Conservation (phyloP, 1,284 basidiomycete genomes). For the Moniliophthora roreri region DNA sequence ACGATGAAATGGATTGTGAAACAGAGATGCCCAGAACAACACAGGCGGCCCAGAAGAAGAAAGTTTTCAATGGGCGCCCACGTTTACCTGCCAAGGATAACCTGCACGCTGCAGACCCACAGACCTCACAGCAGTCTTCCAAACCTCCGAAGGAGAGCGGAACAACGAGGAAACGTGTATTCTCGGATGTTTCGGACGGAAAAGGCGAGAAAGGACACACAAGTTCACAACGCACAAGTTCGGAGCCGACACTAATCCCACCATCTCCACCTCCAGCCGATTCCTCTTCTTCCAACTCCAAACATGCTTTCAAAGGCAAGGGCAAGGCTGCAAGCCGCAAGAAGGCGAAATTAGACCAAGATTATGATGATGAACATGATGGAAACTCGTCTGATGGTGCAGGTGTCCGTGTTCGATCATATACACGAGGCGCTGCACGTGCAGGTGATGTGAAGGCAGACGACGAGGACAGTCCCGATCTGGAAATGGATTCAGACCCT, state of each 20-base stretch:
- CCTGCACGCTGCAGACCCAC: conserved; percentile 1
- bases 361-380: conserved; percentile 35
- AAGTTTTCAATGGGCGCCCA: neutral
- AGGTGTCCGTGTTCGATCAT: conserved; percentile 15
- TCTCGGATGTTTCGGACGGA: conserved; percentile 11
- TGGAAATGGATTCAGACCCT: conserved; percentile 40
- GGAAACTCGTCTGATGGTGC: conserved; percentile 26
- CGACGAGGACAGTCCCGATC: conserved; percentile 14
- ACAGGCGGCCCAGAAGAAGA: neutral
- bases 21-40: neutral
- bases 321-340: conserved; percentile 39
- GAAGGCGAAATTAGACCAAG: conserved; percentile 33
- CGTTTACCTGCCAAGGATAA: conserved; percentile 12
- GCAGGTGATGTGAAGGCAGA: neutral
- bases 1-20: conserved; percentile 14
- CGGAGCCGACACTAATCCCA: conserved; percentile 39
- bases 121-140: neutral
- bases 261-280: conserved; percentile 62
- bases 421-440: conserved; percentile 1
- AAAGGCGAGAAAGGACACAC: conserved; percentile 12
- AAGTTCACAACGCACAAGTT: neutral
- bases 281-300: conserved; percentile 24
- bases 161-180: conserved; percentile 11
- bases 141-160: neutral
- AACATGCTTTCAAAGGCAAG: conserved; percentile 36